A percentile compares a stretch with the other conserved stretches of the same genome.
phyloP scores from a whole-genome alignment of 176 grass and related monocot species.

The Chloris gayana region DNA sequence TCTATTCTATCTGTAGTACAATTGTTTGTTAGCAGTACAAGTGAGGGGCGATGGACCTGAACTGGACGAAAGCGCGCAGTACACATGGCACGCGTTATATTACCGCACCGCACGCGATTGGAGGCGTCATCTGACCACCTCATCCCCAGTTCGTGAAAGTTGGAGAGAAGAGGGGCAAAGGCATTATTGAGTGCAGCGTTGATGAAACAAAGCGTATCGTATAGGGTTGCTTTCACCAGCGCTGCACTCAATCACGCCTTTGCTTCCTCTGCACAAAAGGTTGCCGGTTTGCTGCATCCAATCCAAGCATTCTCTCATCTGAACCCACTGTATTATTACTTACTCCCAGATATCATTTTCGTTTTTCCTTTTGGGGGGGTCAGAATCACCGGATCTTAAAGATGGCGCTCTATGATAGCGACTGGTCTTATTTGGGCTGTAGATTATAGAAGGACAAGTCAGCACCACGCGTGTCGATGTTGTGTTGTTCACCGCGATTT shows the following conservation, averaged over 20 bases:
- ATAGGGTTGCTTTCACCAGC: conserved; percentile 16
- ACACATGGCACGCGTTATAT: background rate
- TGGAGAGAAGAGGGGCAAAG: conserved; percentile 35
- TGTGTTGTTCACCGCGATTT: too few relatives aligned
- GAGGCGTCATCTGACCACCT: background rate
- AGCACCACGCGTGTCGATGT: too few relatives aligned
- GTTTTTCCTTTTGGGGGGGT: too few relatives aligned
- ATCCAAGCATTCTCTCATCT: too few relatives aligned
- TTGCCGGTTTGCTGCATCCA: background rate
- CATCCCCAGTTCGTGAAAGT: background rate
- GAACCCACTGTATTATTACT: too few relatives aligned
- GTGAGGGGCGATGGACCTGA: background rate
- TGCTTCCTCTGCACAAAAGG: conserved; percentile 29
- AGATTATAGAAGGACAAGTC: too few relatives aligned
- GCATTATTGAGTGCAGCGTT: conserved; percentile 96
- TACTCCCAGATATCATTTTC: too few relatives aligned
- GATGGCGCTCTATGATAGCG: too few relatives aligned
- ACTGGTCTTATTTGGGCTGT: too few relatives aligned
- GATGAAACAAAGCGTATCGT: background rate
- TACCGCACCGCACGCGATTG: background rate
- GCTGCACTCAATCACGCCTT: conserved; percentile 65
- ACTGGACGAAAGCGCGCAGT: background rate
- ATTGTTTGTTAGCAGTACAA: background rate
- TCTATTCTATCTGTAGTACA: background rate
- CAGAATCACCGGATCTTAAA: too few relatives aligned